Evolutionary conservation across 2,329 filamentous ascomycete genomes (phyloP).

Genomic region (Knoxdaviesia capensis): DNA sequence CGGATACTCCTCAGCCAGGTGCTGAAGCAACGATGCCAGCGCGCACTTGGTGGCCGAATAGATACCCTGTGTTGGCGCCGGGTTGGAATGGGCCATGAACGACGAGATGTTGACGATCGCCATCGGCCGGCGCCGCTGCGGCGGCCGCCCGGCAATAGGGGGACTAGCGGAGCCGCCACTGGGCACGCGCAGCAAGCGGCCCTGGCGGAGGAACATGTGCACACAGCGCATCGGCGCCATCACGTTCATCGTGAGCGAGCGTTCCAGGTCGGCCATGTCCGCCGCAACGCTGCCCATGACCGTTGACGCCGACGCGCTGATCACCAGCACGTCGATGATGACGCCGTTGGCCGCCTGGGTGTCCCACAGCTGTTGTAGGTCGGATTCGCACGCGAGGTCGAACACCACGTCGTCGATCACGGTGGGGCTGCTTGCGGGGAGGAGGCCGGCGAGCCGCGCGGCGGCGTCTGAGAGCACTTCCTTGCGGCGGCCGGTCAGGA

Average conservation of each 20-base stretch:
- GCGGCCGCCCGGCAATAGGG: neutral
- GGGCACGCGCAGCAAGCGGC: neutral
- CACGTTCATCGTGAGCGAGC: conserved; percentile 1
- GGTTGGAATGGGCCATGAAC: conserved; percentile 1
- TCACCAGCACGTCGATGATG: conserved; percentile 11
- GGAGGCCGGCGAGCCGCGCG: conserved; percentile 5
- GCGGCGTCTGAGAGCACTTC: conserved; percentile 9
- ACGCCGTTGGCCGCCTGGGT: conserved; percentile 6
- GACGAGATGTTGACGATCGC: conserved; percentile 9
- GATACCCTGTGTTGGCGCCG: neutral
- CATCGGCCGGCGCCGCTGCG: neutral
- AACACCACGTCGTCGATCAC: conserved; percentile 7
- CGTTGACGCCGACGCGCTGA: conserved; percentile 8
- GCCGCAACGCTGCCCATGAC: neutral
- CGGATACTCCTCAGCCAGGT: conserved; percentile 15
- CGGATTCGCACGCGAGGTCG: conserved; percentile 7
- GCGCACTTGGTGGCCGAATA: conserved; percentile 16
- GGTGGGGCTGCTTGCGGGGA: conserved; percentile 1
- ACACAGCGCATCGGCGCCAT: conserved; percentile 3
- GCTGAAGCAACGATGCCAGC: conserved; percentile 15
- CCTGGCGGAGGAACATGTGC: neutral
- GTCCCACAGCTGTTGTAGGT: conserved; percentile 13
- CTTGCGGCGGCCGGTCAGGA: conserved; percentile 17
- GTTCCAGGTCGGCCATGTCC: conserved; percentile 4
- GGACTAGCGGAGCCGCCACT: neutral